Percentiles rank a stretch among this genome's conserved stretches.
Evolutionary conservation across 441 rosid species (phyloP).

Genomic region (Bocquillonia castaneifolia): DNA sequence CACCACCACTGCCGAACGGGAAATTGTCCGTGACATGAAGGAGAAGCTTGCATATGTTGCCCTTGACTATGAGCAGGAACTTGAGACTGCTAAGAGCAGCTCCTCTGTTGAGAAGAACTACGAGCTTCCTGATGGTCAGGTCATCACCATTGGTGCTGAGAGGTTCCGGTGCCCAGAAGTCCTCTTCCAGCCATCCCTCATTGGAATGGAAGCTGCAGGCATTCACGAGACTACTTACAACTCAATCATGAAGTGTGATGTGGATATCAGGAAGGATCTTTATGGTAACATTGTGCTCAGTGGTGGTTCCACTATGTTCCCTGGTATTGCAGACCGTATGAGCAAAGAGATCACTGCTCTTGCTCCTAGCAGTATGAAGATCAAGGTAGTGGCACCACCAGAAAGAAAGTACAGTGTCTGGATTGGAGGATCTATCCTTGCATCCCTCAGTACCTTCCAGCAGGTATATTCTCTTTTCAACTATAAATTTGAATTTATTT

Average conservation of each 20-base stretch:
- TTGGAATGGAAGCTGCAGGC: constrained; percentile 87
- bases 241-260: constrained; percentile 89
- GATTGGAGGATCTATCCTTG: constrained; percentile 84
- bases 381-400: constrained; percentile 76
- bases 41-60: constrained; percentile 74
- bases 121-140: constrained; percentile 67
- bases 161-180: constrained; percentile 86
- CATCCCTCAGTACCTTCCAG: constrained; percentile 88
- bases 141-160: constrained; percentile 70
- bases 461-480: constrained; percentile 39
- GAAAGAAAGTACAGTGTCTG: constrained; percentile 91
- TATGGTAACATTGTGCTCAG: constrained; percentile 72
- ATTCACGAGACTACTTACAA: constrained; percentile 80
- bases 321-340: constrained; percentile 80
- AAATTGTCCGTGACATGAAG: constrained; percentile 84
- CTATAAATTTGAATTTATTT: background rate
- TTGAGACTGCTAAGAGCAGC: constrained; percentile 64
- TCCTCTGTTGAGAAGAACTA: constrained; percentile 68
- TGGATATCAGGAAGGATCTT: constrained; percentile 81
- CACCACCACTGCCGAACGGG: constrained; percentile 79
- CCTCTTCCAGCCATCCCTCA: constrained; percentile 80
- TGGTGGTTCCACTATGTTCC: constrained; percentile 87
- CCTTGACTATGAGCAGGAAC: constrained; percentile 65
- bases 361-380: constrained; percentile 79
- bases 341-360: constrained; percentile 81